These are phyloP conservation scores for Exophiala lecanii-corni DNA, from an alignment of 2,329 filamentous ascomycete genomes.

Conservation along the genomic window DNA sequence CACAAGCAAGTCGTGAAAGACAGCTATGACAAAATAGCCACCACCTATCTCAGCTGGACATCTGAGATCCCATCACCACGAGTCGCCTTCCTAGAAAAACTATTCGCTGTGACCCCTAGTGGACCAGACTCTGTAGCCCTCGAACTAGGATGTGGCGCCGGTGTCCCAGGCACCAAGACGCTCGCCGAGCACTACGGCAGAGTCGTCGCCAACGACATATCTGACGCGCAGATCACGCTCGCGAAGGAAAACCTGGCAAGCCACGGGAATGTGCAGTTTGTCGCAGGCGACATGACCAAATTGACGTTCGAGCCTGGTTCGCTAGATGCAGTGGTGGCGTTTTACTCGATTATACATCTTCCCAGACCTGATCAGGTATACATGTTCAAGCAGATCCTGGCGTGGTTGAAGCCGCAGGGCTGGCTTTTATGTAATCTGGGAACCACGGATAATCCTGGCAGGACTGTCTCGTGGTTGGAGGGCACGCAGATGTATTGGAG, in stretches of 20 bases:
- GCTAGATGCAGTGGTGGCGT: constrained; percentile 48
- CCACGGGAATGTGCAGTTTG: constrained; percentile 27
- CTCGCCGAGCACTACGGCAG: constrained; percentile 22
- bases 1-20: constrained; percentile 9
- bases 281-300: constrained; percentile 41
- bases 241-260: constrained; percentile 28
- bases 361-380: constrained; percentile 47
- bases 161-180: constrained; percentile 31
- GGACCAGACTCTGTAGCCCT: constrained; percentile 28
- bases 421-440: constrained; percentile 47
- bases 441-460: constrained; percentile 22
- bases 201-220: constrained; percentile 43
- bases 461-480: constrained; percentile 10
- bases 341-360: constrained; percentile 55
- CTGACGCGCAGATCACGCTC: constrained; percentile 35
- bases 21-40: constrained; percentile 36
- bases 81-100: constrained; percentile 29
- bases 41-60: constrained; percentile 36
- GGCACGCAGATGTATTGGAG: constrained; percentile 23
- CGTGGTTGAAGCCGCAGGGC: constrained; percentile 52
- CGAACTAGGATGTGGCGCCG: constrained; percentile 41
- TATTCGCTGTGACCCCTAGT: constrained; percentile 27
- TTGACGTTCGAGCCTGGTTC: constrained; percentile 33
- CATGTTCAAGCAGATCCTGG: constrained; percentile 41
- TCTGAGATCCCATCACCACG: constrained; percentile 28